A percentile compares a stretch with the other conserved stretches of the same genome.
phyloP scores from a whole-genome alignment of 1,284 basidiomycete species.

The Tilletia walkeri region DNA sequence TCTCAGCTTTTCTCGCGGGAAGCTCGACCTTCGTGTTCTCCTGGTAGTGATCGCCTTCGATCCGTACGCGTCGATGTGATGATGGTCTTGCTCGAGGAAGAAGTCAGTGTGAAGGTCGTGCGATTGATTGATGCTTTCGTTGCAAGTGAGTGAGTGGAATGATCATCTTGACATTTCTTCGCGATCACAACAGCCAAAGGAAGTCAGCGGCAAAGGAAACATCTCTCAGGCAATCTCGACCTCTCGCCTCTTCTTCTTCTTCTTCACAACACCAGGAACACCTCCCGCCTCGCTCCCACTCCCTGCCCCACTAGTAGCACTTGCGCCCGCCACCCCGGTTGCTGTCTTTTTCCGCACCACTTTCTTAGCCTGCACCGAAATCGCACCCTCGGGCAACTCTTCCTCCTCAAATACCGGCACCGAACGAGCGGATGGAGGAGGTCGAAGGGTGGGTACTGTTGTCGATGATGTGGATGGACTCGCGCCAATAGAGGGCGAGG shows the following conservation, averaged over 20 bases:
- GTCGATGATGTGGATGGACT: not conserved
- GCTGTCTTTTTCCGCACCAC: constrained; percentile 9
- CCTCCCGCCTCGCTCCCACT: not conserved
- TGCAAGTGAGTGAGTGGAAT: no score
- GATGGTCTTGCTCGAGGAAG: no score
- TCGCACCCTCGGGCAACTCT: constrained; percentile 11
- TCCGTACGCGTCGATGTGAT: no score
- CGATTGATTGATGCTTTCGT: no score
- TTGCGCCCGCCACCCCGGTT: no score
- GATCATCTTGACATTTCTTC: no score
- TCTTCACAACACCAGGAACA: not conserved
- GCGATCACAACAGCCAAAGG: no score
- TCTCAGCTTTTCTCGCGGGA: no score
- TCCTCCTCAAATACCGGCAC: constrained; percentile 15
- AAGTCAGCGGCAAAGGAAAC: no score
- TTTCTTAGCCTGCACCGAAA: constrained; percentile 6
- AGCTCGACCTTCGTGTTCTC: no score
- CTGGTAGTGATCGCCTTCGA: no score
- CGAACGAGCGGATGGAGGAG: not conserved
- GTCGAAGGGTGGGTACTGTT: not conserved
- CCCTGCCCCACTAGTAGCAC: no score
- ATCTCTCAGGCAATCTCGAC: not conserved
- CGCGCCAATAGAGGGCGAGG: not conserved
- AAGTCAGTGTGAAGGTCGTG: not conserved
- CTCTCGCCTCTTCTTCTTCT: constrained; percentile 12